Evolutionary conservation across 164 flowering plant species (phyloP).

Genomic region (Chimonanthus praecox): DNA sequence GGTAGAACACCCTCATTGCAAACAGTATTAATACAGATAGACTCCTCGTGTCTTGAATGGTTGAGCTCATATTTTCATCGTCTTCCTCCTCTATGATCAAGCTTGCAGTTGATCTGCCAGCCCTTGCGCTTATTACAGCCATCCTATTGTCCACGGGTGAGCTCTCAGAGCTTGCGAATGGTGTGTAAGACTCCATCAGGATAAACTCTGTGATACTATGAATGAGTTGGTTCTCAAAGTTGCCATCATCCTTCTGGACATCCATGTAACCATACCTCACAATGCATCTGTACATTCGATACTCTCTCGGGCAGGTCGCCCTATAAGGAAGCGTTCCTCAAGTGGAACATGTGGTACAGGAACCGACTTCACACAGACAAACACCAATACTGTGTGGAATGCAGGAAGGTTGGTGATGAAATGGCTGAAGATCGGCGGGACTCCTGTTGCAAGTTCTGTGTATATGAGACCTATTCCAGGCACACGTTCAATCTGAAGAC

Average conservation of each 20-base stretch:
- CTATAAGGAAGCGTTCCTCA: constrained; percentile 84
- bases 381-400: constrained; percentile 74
- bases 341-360: constrained; percentile 81
- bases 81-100: constrained; percentile 24
- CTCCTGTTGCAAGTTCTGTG: constrained; percentile 83
- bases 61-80: constrained; percentile 8
- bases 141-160: constrained; percentile 38
- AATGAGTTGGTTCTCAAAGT: constrained; percentile 74
- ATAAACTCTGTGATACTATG: constrained; percentile 82
- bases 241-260: constrained; percentile 61
- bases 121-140: constrained; percentile 41
- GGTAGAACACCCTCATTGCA: constrained; percentile 33
- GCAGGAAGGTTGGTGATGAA: constrained; percentile 91
- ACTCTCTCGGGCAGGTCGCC: constrained; percentile 77
- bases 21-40: constrained; percentile 29
- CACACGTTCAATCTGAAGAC: constrained; percentile 87
- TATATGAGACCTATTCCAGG: constrained; percentile 91
- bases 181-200: constrained; percentile 81
- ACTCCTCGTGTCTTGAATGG: constrained; percentile 24
- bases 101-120: constrained; percentile 17
- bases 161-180: constrained; percentile 29
- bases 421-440: constrained; percentile 84
- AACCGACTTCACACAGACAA: constrained; percentile 86
- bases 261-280: constrained; percentile 92
- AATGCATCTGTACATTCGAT: constrained; percentile 87